Percentiles rank a stretch among this genome's conserved stretches.
Evolutionary conservation across 1,284 basidiomycete species (phyloP).

Genomic region (Volvariella surrecta): DNA sequence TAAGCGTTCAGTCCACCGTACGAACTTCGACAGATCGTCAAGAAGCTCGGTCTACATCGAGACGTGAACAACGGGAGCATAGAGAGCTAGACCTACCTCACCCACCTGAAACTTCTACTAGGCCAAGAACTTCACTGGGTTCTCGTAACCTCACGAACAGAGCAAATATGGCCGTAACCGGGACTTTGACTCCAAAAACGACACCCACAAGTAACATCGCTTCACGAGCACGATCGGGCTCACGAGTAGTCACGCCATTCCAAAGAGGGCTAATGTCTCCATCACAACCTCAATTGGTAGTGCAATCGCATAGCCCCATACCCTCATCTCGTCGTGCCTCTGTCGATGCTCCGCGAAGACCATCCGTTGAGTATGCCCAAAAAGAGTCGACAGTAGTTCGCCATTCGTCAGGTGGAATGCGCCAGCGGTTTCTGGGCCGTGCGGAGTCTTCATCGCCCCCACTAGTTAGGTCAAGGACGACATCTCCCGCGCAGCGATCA

Average conservation of each 20-base stretch:
- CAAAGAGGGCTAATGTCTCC: conserved; percentile 18
- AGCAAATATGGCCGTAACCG: neutral
- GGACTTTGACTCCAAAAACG: conserved; percentile 19
- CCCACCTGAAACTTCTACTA: conserved; percentile 39
- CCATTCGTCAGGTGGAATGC: neutral
- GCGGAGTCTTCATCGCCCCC: conserved; percentile 21
- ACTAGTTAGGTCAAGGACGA: conserved; percentile 22
- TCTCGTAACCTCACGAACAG: conserved; percentile 21
- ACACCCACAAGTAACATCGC: conserved; percentile 22
- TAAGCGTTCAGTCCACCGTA: conserved; percentile 13
- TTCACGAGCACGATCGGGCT: conserved; percentile 14
- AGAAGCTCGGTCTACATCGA: conserved; percentile 8
- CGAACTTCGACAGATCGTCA: conserved; percentile 4
- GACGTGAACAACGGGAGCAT: conserved; percentile 12
- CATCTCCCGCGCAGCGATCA: conserved; percentile 32
- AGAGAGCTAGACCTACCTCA: conserved; percentile 28
- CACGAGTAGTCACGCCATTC: conserved; percentile 20
- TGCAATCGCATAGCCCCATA: conserved; percentile 10
- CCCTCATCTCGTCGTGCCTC: conserved; percentile 18
- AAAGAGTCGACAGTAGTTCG: neutral
- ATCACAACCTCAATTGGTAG: neutral
- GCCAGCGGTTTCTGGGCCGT: conserved; percentile 5
- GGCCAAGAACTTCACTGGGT: conserved; percentile 32
- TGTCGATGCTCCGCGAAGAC: conserved; percentile 9
- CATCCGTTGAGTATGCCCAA: conserved; percentile 2